These are phyloP conservation scores for Blastocystis sp. DNA, from an alignment of 352 stramenopile genomes.

Conservation along the genomic window DNA sequence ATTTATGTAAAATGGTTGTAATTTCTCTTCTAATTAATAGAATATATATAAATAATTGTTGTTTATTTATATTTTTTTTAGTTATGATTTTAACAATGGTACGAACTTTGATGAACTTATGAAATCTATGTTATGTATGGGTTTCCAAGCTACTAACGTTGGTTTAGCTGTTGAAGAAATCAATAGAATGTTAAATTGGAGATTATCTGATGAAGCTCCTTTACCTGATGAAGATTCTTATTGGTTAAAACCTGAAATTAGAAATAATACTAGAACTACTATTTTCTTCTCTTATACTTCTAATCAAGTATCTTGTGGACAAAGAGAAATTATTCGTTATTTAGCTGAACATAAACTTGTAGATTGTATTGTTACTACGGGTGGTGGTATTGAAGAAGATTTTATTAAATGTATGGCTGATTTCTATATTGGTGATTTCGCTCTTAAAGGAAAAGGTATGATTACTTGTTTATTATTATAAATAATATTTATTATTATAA, in stretches of 20 bases:
- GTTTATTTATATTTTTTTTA: no score
- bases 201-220: constrained; percentile 73
- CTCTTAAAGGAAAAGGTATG: constrained; percentile 54
- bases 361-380: constrained; percentile 79
- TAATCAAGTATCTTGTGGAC: constrained; percentile 94
- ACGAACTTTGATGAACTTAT: constrained; percentile 63
- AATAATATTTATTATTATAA: background rate
- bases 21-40: no score
- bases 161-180: constrained; percentile 86
- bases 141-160: constrained; percentile 85
- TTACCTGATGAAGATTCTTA: constrained; percentile 72
- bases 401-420: constrained; percentile 97
- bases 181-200: constrained; percentile 84
- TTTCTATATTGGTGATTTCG: constrained; percentile 92
- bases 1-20: background rate
- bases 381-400: constrained; percentile 79
- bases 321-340: constrained; percentile 89
- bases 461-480: no score
- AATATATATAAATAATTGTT: background rate
- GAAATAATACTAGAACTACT: constrained; percentile 67
- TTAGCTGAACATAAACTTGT: constrained; percentile 92
- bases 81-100: constrained; percentile 69
- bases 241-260: constrained; percentile 53
- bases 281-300: constrained; percentile 98
- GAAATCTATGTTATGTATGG: constrained; percentile 58